phyloP scores from a whole-genome alignment of 148 eudicot species.

The Heliamphora exappendiculata region DNA sequence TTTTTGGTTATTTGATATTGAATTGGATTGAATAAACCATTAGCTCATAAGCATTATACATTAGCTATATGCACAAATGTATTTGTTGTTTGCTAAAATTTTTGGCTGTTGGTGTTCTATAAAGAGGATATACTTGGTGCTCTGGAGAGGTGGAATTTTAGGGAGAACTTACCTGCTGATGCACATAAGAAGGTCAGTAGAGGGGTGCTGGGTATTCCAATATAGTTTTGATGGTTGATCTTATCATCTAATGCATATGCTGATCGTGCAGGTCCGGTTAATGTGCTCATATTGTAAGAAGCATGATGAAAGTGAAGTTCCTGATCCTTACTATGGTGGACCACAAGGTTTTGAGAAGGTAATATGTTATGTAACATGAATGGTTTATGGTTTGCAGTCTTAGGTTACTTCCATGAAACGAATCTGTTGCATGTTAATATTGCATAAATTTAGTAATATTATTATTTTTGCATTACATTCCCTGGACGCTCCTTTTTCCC shows the following conservation, averaged over 20 bases:
- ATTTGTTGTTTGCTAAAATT: background rate
- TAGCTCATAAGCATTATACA: background rate
- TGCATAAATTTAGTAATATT: background rate
- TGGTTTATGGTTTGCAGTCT: background rate
- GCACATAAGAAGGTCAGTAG: constrained; percentile 64
- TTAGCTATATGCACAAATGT: background rate
- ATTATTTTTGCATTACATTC: background rate
- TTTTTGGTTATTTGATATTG: background rate
- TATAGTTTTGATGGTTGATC: constrained; percentile 12
- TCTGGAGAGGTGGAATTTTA: constrained; percentile 64
- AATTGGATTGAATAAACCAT: background rate
- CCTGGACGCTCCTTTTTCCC: background rate
- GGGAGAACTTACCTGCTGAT: constrained; percentile 60
- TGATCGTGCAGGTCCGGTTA: constrained; percentile 53
- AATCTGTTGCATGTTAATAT: background rate
- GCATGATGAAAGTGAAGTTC: constrained; percentile 81
- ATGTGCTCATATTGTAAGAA: constrained; percentile 95
- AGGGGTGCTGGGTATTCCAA: background rate
- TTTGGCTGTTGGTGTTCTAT: constrained; percentile 14
- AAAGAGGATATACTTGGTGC: constrained; percentile 74
- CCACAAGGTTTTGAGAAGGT: constrained; percentile 94
- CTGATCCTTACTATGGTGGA: constrained; percentile 97
- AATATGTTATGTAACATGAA: constrained; percentile 12
- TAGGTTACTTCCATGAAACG: background rate
- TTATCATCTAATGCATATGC: background rate